These are phyloP conservation scores for Rosa multiflora DNA, from an alignment of 306 rosid genomes.

Conservation along the genomic window DNA sequence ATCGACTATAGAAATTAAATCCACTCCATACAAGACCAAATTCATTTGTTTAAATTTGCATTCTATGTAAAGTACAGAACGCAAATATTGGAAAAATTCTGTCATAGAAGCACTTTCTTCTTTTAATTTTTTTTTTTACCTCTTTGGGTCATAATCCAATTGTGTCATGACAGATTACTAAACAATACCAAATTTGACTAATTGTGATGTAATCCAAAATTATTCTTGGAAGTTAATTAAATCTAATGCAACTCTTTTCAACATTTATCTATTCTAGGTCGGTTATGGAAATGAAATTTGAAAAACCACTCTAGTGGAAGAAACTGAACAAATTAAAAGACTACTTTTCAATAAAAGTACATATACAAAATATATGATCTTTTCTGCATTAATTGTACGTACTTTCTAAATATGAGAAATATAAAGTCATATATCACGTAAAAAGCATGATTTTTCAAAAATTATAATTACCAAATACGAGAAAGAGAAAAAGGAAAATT, in stretches of 20 bases:
- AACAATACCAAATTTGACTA: neutral
- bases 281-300: neutral
- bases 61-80: neutral
- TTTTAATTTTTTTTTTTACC: neutral
- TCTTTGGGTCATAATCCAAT: neutral
- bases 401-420: neutral
- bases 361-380: too few species aligned
- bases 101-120: neutral
- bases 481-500: too few species aligned
- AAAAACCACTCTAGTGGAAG: too few species aligned
- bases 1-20: neutral
- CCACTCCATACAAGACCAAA: neutral
- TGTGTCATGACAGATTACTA: neutral
- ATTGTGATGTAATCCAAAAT: neutral
- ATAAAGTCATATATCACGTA: neutral
- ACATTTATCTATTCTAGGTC: neutral
- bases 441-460: too few species aligned
- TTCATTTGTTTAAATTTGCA: neutral
- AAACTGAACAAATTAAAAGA: too few species aligned
- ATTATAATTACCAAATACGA: too few species aligned
- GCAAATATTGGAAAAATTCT: neutral
- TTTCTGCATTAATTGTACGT: neutral
- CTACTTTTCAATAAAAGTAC: too few species aligned
- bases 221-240: neutral
- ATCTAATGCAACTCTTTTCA: neutral